Base-by-base conservation (phyloP, 2,329 filamentous ascomycete genomes). In the Arthrocladium fulminans region DNA sequence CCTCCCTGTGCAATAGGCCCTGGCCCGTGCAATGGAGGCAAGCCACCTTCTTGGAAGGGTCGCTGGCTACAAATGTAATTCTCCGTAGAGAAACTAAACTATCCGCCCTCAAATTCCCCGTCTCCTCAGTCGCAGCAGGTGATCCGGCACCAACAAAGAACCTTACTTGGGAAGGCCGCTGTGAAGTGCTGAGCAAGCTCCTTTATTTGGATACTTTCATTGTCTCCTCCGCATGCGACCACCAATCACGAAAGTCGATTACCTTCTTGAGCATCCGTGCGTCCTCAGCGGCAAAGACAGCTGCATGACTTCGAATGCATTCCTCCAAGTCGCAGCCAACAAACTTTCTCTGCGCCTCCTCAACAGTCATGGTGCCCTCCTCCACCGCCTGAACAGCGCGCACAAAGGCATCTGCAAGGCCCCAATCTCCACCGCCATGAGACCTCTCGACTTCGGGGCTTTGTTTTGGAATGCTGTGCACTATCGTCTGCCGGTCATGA, bases 231-330 rank as follows among this genome's bases (percentile, higher is more conserved):
- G 43, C 43, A 17, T 45, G 17, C 32, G 43, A 3, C 43, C 88
- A 95, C 86, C 88, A 95, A 40, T 74, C 66, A 37, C 69, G 67
- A 81, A 86, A 96, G 56, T 84, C 75, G 3, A 97, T 68, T 6
- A 92, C 81, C 61, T 76, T 81, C 60, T 76, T 79, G 44, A 75
- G 73, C 43, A 71, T 73, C 59, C 90, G 77, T 3, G 90, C 88
- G 59, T 94, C 85, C 67, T 97, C 92, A 0, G 90, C 92, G 20
- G 88, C 89, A 71, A 96, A 98, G 0, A 96, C 90, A 67, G 92
- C 78, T 1, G 86, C 89, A 68, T 97, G 92, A 60, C 88, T 94
- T 42, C 84, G 75, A n/a, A 97, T 75, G 1, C 84, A 80, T 61
- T 97, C 92, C 49, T 95, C 87, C 6, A 95, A 68, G 10, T 83